Conservation (phyloP, 2,329 filamentous ascomycete genomes). For the Trichophyton verrucosum region DNA sequence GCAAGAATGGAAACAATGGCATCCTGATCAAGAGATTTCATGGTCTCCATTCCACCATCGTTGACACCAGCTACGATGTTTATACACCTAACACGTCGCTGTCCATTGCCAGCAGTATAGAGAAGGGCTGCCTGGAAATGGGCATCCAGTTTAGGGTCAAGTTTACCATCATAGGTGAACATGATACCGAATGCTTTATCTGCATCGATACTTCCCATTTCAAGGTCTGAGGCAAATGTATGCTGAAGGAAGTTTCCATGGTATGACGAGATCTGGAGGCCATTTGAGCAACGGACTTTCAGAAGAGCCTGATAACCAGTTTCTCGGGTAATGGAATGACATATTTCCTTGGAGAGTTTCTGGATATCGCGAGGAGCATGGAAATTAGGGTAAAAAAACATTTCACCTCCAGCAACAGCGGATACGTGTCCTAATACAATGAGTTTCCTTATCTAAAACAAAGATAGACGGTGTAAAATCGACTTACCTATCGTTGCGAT, state of each 20-base stretch:
- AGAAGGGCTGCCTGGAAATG: slow-evolving; percentile 94
- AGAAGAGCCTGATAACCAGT: slow-evolving; percentile 92
- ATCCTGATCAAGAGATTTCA: slow-evolving; percentile 94
- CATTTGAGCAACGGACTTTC: slow-evolving; percentile 97
- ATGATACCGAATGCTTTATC: slow-evolving; percentile 88
- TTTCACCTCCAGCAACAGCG: slow-evolving; percentile 82
- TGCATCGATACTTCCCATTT: slow-evolving; percentile 82
- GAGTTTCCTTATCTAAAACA: slow-evolving; percentile 7
- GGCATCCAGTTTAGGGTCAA: slow-evolving; percentile 91
- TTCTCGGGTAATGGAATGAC: slow-evolving; percentile 74
- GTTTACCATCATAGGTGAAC: slow-evolving; percentile 91
- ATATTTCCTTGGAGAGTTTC: slow-evolving; percentile 73
- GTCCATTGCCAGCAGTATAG: slow-evolving; percentile 81
- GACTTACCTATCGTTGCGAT: slow-evolving; percentile 73
- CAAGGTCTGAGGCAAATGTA: slow-evolving; percentile 85
- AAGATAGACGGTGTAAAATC: neutral
- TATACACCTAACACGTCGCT: slow-evolving; percentile 81
- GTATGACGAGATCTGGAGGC: slow-evolving; percentile 83
- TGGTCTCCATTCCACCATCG: slow-evolving; percentile 65
- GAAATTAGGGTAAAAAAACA: slow-evolving; percentile 96
- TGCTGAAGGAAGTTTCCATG: slow-evolving; percentile 95
- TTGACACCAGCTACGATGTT: slow-evolving; percentile 90
- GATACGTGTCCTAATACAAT: slow-evolving; percentile 57
- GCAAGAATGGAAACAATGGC: slow-evolving; percentile 78
- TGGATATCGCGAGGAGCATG: slow-evolving; percentile 71